A percentile compares a stretch with the other conserved stretches of the same genome.
These are phyloP conservation scores for Polyplosphaeria fusca DNA, from an alignment of 495 filamentous ascomycete genomes.

Conservation along the genomic window DNA sequence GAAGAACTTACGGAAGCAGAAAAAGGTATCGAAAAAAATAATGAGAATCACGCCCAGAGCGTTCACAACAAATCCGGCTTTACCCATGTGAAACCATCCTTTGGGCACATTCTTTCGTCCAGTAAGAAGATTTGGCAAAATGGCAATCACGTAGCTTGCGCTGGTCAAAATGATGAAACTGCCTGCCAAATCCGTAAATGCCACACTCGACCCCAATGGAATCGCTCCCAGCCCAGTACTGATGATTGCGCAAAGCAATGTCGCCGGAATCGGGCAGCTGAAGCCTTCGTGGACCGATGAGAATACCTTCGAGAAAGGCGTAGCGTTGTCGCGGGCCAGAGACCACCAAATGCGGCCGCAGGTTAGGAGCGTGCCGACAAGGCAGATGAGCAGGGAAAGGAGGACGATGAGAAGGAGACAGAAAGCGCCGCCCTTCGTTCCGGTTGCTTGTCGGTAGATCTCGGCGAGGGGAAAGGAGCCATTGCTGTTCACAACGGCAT, in stretches of 20 bases:
- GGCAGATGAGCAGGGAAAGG: slow-evolving; percentile 59
- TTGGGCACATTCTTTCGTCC: slow-evolving; percentile 61
- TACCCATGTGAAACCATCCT: slow-evolving; percentile 65
- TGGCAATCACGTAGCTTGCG: slow-evolving; percentile 68
- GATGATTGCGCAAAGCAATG: slow-evolving; percentile 58
- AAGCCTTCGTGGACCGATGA: slow-evolving; percentile 46
- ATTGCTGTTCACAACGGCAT: slow-evolving; percentile 51
- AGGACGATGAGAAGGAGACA: slow-evolving; percentile 70
- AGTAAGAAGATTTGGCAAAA: slow-evolving; percentile 68
- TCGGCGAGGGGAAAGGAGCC: slow-evolving; percentile 67
- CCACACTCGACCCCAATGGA: slow-evolving; percentile 67
- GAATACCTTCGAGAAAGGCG: slow-evolving; percentile 52
- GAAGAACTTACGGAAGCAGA: slow-evolving; percentile 35
- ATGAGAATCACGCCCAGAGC: slow-evolving; percentile 28
- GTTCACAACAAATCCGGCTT: slow-evolving; percentile 24
- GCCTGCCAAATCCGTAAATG: slow-evolving; percentile 71
- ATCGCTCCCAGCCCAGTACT: slow-evolving; percentile 68
- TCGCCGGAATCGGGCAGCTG: slow-evolving; percentile 62
- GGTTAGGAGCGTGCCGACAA: slow-evolving; percentile 69
- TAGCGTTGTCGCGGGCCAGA: slow-evolving; percentile 69
- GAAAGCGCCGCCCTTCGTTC: slow-evolving; percentile 53
- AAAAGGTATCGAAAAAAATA: slow-evolving; percentile 36
- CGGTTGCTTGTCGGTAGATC: slow-evolving; percentile 76
- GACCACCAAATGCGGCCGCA: slow-evolving; percentile 76
- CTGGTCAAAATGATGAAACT: slow-evolving; percentile 72